phyloP scores from a whole-genome alignment of 331 rosid species.

The Acacia pycnantha region DNA sequence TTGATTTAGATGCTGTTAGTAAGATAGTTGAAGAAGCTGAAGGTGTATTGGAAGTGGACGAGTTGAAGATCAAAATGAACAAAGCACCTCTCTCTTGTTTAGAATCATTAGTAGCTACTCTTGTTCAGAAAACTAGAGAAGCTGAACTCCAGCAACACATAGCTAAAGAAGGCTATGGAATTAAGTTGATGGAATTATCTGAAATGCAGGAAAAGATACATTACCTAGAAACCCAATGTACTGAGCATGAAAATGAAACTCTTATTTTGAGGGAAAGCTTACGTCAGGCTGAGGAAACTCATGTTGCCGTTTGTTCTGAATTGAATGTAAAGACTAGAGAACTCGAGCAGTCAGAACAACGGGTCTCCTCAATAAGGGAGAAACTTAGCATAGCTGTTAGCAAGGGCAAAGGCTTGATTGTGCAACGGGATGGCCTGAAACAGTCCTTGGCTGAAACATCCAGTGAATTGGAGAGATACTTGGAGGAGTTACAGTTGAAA shows the following conservation, averaged over 20 bases:
- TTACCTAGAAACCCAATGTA: constrained; percentile 41
- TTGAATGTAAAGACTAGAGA: constrained; percentile 61
- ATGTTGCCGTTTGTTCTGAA: constrained; percentile 50
- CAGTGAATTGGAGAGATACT: constrained; percentile 78
- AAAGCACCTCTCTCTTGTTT: constrained; percentile 54
- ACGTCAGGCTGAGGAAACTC: constrained; percentile 65
- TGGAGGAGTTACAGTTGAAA: constrained; percentile 75
- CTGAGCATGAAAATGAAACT: constrained; percentile 73
- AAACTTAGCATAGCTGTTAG: constrained; percentile 96
- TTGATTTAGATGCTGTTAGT: constrained; percentile 52
- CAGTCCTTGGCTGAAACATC: constrained; percentile 81
- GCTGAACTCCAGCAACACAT: constrained; percentile 55
- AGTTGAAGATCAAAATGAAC: constrained; percentile 35
- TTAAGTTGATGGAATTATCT: constrained; percentile 49
- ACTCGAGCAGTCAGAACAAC: constrained; percentile 84
- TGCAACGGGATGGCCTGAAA: constrained; percentile 89
- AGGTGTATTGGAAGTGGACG: constrained; percentile 52
- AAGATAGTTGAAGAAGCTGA: constrained; percentile 64
- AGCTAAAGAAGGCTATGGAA: constrained; percentile 49
- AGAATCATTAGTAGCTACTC: constrained; percentile 56
- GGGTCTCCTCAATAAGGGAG: constrained; percentile 79
- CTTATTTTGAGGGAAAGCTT: constrained; percentile 75
- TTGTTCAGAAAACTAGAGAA: constrained; percentile 68
- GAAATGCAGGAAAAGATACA: constrained; percentile 62
- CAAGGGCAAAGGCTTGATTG: constrained; percentile 94